Evolutionary conservation across 192 early-diverging fungal species (phyloP).

Genomic region (Pilaira anomala): DNA sequence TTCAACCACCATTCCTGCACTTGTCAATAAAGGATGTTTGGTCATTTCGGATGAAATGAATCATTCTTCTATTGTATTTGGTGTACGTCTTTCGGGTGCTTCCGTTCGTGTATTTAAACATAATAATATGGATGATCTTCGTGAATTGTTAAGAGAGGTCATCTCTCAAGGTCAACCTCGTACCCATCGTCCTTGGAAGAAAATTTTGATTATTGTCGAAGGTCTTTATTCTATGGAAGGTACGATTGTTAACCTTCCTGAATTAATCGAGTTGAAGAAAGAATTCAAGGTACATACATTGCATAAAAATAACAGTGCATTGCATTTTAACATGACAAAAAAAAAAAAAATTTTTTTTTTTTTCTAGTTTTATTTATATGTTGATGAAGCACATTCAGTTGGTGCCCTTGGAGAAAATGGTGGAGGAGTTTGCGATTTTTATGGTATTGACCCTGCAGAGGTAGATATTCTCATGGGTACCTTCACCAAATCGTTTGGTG

Average conservation of each 20-base stretch:
- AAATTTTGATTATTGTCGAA: slow-evolving; percentile 95
- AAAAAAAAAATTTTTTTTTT: neutral
- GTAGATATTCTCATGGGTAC: slow-evolving; percentile 98
- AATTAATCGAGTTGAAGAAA: slow-evolving; percentile 82
- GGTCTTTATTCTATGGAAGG: slow-evolving; percentile 98
- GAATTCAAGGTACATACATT: slow-evolving; percentile 72
- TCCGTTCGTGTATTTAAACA: slow-evolving; percentile 92
- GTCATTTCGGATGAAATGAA: slow-evolving; percentile 96
- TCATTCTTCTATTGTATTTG: slow-evolving; percentile 92
- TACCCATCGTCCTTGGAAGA: slow-evolving; percentile 98
- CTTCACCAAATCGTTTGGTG: slow-evolving; percentile 97
- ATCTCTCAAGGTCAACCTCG: slow-evolving; percentile 96
- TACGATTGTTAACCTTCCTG: slow-evolving; percentile 82
- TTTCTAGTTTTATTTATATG: slow-evolving; percentile 82
- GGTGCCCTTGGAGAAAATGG: slow-evolving; percentile 93
- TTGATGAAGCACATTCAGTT: slow-evolving; percentile 97
- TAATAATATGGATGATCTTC: slow-evolving; percentile 82
- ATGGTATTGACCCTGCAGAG: slow-evolving; percentile 81
- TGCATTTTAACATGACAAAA: neutral
- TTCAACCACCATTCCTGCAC: slow-evolving; percentile 86
- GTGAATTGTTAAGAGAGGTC: slow-evolving; percentile 74
- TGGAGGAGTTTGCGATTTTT: slow-evolving; percentile 95
- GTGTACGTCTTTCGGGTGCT: slow-evolving; percentile 88
- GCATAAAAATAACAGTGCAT: neutral
- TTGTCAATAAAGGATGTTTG: slow-evolving; percentile 81